Evolutionary conservation across 257 asterid species (phyloP).

Genomic region (Catharanthus roseus): DNA sequence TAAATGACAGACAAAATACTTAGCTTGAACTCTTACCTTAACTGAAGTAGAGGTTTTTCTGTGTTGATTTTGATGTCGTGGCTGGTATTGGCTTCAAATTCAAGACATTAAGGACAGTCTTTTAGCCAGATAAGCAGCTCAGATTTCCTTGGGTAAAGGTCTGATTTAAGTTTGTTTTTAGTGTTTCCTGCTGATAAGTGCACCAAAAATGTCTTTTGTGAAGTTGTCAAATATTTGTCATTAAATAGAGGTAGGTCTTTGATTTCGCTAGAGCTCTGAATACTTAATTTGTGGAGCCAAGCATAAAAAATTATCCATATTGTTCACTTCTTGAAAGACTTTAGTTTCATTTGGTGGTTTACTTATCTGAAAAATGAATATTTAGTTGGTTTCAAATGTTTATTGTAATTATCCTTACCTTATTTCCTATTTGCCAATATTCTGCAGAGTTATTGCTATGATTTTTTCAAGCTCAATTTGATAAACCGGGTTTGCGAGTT

Average conservation of each 20-base stretch:
- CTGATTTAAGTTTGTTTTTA: neutral
- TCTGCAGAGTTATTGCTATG: neutral
- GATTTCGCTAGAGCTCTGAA: neutral
- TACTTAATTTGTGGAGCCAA: neutral
- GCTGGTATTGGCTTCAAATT: neutral
- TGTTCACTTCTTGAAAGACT: neutral
- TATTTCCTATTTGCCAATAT: neutral
- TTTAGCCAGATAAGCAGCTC: neutral
- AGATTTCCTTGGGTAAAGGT: neutral
- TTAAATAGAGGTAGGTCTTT: neutral
- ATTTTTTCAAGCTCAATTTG: neutral
- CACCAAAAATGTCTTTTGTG: neutral
- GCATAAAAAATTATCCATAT: neutral
- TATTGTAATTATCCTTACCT: neutral
- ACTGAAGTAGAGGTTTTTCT: neutral
- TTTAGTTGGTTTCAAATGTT: neutral
- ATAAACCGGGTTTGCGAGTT: neutral
- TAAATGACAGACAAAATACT: neutral
- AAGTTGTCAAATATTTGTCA: neutral
- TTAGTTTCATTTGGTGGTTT: neutral
- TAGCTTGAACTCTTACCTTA: constrained; percentile 1
- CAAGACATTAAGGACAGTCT: neutral
- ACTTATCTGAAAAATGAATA: neutral
- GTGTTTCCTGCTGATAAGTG: neutral
- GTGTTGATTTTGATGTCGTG: neutral